Conservation (phyloP, 208 protist genomes). For the Histomonas meleagridis region DNA sequence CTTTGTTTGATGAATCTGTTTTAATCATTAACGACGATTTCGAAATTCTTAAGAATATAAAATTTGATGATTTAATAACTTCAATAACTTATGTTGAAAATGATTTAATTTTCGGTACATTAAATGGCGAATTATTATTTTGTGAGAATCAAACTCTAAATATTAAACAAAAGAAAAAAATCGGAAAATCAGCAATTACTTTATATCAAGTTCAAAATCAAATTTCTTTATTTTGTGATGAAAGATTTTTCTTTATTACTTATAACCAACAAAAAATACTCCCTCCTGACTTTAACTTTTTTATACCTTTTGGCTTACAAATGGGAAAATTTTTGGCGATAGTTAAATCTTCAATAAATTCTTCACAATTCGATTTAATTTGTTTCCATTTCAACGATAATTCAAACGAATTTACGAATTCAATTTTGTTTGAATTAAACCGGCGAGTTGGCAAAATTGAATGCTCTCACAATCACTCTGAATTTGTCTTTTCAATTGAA, state of each 20-base stretch:
- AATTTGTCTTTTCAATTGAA: background rate
- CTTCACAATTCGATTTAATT: background rate
- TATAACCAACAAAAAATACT: background rate
- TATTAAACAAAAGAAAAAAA: background rate
- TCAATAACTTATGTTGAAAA: background rate
- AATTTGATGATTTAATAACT: background rate
- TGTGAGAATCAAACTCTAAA: background rate
- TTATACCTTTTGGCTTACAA: background rate
- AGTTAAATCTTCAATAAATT: background rate
- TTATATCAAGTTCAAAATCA: background rate
- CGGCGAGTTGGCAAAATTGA: background rate
- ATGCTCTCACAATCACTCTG: background rate
- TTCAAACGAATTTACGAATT: background rate
- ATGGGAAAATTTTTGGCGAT: background rate
- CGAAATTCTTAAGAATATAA: background rate
- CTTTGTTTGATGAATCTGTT: background rate
- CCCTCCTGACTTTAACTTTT: background rate
- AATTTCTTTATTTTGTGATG: background rate
- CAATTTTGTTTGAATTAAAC: background rate
- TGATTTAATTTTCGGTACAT: background rate
- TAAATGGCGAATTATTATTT: background rate
- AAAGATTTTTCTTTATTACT: background rate
- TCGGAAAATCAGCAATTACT: background rate
- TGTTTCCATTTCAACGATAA: background rate
- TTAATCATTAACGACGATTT: background rate